Conservation (phyloP, 768 basidiomycete species). For the Tylopilus cervinicoccineus region DNA sequence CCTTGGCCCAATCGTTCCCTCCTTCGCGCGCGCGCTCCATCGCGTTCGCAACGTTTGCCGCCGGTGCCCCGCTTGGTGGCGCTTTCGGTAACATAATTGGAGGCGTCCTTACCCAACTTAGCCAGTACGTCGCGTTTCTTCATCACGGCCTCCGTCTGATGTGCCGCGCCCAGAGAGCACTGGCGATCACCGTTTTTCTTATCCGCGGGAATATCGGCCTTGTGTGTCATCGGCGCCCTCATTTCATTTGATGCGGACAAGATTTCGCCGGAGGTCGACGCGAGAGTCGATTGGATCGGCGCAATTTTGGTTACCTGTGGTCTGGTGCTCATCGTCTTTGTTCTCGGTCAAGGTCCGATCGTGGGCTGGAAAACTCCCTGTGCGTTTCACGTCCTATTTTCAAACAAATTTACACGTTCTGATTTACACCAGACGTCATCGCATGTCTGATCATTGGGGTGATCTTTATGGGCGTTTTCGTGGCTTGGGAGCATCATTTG, state of each 20-base stretch:
- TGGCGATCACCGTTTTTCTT: slow-evolving; percentile 73
- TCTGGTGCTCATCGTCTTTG: slow-evolving; percentile 67
- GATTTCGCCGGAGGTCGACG: slow-evolving; percentile 34
- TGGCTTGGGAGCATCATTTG: slow-evolving; percentile 63
- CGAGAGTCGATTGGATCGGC: slow-evolving; percentile 75
- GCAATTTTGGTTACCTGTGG: slow-evolving; percentile 61
- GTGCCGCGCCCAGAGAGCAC: slow-evolving; percentile 25
- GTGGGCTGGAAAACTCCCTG: slow-evolving; percentile 63
- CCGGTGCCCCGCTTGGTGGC: slow-evolving; percentile 80
- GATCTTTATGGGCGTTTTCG: slow-evolving; percentile 50
- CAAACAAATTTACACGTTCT: slow-evolving; percentile 20
- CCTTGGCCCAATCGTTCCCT: slow-evolving; percentile 76
- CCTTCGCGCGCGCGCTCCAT: slow-evolving; percentile 60
- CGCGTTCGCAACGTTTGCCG: slow-evolving; percentile 81
- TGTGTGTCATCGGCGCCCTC: slow-evolving; percentile 50
- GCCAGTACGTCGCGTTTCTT: slow-evolving; percentile 26
- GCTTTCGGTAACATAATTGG: slow-evolving; percentile 68
- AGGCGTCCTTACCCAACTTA: slow-evolving; percentile 63
- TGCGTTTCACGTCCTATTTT: slow-evolving; percentile 26
- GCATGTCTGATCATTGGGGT: slow-evolving; percentile 61
- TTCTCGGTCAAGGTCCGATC: slow-evolving; percentile 62
- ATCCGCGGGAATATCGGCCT: slow-evolving; percentile 49
- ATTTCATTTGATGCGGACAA: slow-evolving; percentile 61
- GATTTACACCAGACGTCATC: slow-evolving; percentile 54
- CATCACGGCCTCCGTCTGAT: not conserved